Evolutionary conservation across 2,329 filamentous ascomycete species (phyloP).

Genomic region (Ophiocordyceps robertsii): DNA sequence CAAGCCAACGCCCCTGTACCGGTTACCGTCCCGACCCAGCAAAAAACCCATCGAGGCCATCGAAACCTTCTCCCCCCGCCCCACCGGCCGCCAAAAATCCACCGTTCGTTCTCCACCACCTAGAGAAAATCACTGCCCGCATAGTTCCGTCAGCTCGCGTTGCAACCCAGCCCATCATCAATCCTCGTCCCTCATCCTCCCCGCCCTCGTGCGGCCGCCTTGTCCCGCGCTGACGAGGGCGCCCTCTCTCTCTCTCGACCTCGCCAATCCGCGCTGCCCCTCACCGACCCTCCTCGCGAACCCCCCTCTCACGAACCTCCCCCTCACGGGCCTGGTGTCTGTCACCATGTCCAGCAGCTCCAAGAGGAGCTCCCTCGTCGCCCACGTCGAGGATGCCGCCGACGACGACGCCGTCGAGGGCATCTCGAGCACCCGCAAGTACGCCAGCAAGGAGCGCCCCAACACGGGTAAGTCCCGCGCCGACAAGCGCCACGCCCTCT

Average conservation of each 20-base stretch:
- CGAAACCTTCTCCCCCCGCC: background rate
- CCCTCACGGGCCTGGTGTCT: background rate
- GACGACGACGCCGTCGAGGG: conserved; percentile 34
- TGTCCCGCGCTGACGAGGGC: background rate
- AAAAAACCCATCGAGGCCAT: background rate
- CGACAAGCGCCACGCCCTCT: conserved; percentile 18
- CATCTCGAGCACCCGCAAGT: conserved; percentile 24
- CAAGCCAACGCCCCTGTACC: background rate
- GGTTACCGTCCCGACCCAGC: background rate
- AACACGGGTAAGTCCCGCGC: conserved; percentile 37
- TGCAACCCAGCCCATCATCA: background rate
- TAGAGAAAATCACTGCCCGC: background rate
- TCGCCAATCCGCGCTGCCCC: background rate
- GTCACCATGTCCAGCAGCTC: conserved; percentile 25
- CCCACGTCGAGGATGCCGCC: conserved; percentile 34
- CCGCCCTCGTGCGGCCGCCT: background rate
- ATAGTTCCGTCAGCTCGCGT: background rate
- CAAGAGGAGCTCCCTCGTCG: conserved; percentile 19
- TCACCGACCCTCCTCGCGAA: too few relatives aligned
- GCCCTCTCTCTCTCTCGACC: background rate
- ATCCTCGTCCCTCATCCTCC: background rate
- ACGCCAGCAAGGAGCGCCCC: conserved; percentile 36
- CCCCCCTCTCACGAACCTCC: background rate
- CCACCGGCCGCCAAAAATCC: background rate
- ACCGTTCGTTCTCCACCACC: background rate